Evolutionary conservation across 2,329 filamentous ascomycete species (phyloP).

Genomic region (Neocucurbitaria cava): DNA sequence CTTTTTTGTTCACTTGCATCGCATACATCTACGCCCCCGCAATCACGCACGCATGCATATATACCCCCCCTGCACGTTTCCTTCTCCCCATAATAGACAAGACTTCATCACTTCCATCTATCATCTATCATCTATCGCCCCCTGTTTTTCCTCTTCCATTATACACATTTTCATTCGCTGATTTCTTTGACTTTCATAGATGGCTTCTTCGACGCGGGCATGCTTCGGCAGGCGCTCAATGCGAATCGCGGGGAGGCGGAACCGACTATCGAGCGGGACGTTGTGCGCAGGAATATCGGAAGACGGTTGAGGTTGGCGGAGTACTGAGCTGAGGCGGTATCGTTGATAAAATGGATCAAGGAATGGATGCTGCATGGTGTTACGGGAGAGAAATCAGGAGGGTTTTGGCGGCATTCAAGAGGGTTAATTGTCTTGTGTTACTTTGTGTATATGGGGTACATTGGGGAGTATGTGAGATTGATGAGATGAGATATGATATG

Average conservation of each 20-base stretch:
- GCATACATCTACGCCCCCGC: background rate
- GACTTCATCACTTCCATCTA: constrained; percentile 2
- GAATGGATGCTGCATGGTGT: too few species aligned
- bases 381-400: background rate
- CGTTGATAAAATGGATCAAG: too few species aligned
- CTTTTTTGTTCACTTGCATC: constrained; percentile 2
- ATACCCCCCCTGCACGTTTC: background rate
- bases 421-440: too few species aligned
- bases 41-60: background rate
- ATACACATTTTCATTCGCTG: constrained; percentile 26
- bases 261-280: constrained; percentile 65
- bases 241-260: constrained; percentile 61
- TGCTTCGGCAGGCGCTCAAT: constrained; percentile 88
- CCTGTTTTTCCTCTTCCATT: constrained; percentile 1
- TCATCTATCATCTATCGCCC: constrained; percentile 3
- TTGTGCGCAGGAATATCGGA: constrained; percentile 72
- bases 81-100: constrained; percentile 7
- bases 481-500: too few species aligned
- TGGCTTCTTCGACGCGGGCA: constrained; percentile 96
- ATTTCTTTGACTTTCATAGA: constrained; percentile 63
- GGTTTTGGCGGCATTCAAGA: too few species aligned
- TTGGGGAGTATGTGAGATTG: too few species aligned
- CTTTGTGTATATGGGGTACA: too few species aligned
- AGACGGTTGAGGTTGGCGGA: constrained; percentile 76
- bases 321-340: too few species aligned